phyloP scores from a whole-genome alignment of 2,329 filamentous ascomycete genomes.

The Cordyceps sp. region DNA sequence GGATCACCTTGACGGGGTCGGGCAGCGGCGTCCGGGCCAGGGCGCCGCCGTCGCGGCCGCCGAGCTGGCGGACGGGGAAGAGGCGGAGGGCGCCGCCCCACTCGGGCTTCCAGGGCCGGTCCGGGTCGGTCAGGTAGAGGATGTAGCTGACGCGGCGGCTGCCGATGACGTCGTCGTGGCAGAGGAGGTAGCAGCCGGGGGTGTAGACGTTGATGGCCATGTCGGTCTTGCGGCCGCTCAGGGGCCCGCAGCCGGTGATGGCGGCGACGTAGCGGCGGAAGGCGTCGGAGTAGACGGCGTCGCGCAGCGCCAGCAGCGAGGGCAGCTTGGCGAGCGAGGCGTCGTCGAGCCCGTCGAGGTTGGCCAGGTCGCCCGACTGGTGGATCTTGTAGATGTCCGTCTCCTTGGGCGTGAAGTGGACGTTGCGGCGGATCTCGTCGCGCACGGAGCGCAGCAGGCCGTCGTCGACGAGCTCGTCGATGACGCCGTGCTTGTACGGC shows the following conservation, averaged over 20 bases:
- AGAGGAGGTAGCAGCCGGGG: constrained; percentile 84
- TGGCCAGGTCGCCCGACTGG: constrained; percentile 93
- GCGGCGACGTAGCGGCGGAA: constrained; percentile 81
- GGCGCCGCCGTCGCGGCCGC: constrained; percentile 47
- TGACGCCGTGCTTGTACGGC: constrained; percentile 86
- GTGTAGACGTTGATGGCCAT: constrained; percentile 99
- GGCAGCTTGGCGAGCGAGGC: constrained; percentile 73
- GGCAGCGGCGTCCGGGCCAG: constrained; percentile 68
- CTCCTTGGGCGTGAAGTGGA: constrained; percentile 94
- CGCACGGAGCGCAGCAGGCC: constrained; percentile 72
- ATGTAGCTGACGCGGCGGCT: constrained; percentile 93
- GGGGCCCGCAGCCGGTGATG: constrained; percentile 70
- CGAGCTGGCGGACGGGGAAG: constrained; percentile 53
- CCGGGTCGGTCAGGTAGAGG: constrained; percentile 84
- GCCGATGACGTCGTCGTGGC: constrained; percentile 98
- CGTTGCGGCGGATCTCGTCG: constrained; percentile 73
- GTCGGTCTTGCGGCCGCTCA: constrained; percentile 90
- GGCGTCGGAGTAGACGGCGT: constrained; percentile 78
- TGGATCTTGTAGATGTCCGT: constrained; percentile 99
- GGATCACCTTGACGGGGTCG: constrained; percentile 67
- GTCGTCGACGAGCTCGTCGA: constrained; percentile 65
- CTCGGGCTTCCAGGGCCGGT: constrained; percentile 72
- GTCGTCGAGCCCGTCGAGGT: constrained; percentile 85
- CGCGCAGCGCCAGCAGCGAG: constrained; percentile 78
- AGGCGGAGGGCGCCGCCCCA: constrained; percentile 89